Evolutionary conservation across 2,329 filamentous ascomycete species (phyloP), one percentile per base, ranked within the genome.

Genomic region (Bipolaris cookei): DNA sequence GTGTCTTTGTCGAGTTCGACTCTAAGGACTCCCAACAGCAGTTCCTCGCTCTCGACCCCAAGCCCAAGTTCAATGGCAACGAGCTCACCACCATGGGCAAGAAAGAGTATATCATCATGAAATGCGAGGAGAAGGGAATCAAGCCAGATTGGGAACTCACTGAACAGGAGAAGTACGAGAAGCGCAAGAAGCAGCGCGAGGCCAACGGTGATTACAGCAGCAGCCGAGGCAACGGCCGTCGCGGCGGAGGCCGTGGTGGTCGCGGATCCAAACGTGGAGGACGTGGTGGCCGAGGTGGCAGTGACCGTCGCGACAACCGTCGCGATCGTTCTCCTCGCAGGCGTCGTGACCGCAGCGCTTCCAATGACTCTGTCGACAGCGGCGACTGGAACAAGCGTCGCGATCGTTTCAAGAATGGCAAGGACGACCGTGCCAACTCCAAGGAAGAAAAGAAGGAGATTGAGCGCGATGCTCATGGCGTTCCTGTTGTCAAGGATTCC

Each of bases 1-100:
- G 92, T 66, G 91, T 97, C 56, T 98, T 97, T 74, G 91, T 97
- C 64, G 94, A 97, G 78, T 99, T 98, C 77, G 84, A 86, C 61
- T 86, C 86, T 47, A 89, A 92, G 71, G 91, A 96, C 66, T 84
- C 86, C 20, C 88, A 91, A 69, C 84, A 92, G 76, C 87, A 87
- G 57, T 99, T 99, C 79, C 80, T 97, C 59, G 86, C 82, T 13
- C 80, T 92, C 38, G 90, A 96, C 52, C 88, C 91, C 18, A 88
- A 90, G 76, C 95, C 95, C 58, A 86, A 88, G 76, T 99, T 88
- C 87, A 88, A 96, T 77, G 92, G 84, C 49, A 83, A 90, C 65
- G 88, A 91, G 32, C 83, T 98, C 49, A 80, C 88, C 74, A 88
- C 95, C 80, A 93, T 91, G 87, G 88, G 87, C 78, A 99, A 99